A percentile compares a stretch with the other conserved stretches of the same genome.
phyloP scores from a whole-genome alignment of 495 filamentous ascomycete species.

The Haplographium delicatum region DNA sequence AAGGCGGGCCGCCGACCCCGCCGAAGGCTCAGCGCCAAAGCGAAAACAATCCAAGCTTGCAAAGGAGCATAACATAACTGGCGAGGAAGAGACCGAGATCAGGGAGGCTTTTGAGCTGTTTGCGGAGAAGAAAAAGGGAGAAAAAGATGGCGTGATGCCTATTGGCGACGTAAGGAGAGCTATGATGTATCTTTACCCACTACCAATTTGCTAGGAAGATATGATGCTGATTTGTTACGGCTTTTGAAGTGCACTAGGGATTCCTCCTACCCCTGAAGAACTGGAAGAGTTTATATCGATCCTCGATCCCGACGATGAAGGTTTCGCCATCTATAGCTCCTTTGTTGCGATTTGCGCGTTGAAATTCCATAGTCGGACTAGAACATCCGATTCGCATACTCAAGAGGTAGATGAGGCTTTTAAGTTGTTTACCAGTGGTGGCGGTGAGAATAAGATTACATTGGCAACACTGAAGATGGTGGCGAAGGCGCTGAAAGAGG shows the following conservation, averaged over 20 bases:
- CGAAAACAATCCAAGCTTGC: conserved; percentile 74
- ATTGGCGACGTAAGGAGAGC: conserved; percentile 76
- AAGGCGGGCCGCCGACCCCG: conserved; percentile 24
- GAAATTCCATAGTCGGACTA: conserved; percentile 58
- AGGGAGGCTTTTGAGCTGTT: conserved; percentile 85
- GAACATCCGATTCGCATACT: conserved; percentile 36
- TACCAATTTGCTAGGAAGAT: not conserved
- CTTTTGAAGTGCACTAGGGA: conserved; percentile 67
- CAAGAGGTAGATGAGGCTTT: conserved; percentile 78
- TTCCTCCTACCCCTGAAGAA: conserved; percentile 61
- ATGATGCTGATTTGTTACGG: not conserved
- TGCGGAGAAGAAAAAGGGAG: conserved; percentile 58
- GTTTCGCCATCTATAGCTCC: conserved; percentile 64
- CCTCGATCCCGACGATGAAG: conserved; percentile 74
- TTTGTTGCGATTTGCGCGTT: conserved; percentile 85
- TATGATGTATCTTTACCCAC: conserved; percentile 55
- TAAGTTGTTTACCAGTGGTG: conserved; percentile 58
- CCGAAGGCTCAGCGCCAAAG: conserved; percentile 28
- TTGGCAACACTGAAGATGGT: conserved; percentile 70
- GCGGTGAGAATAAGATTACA: conserved; percentile 54
- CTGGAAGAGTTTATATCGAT: conserved; percentile 69
- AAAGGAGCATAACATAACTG: conserved; percentile 78
- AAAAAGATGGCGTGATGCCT: conserved; percentile 68
- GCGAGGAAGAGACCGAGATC: conserved; percentile 82
- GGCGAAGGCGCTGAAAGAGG: conserved; percentile 74